A percentile compares a stretch with the other conserved stretches of the same genome.
phyloP scores from a whole-genome alignment of 768 basidiomycete species.

The Agaricus sinodeliciosus region DNA sequence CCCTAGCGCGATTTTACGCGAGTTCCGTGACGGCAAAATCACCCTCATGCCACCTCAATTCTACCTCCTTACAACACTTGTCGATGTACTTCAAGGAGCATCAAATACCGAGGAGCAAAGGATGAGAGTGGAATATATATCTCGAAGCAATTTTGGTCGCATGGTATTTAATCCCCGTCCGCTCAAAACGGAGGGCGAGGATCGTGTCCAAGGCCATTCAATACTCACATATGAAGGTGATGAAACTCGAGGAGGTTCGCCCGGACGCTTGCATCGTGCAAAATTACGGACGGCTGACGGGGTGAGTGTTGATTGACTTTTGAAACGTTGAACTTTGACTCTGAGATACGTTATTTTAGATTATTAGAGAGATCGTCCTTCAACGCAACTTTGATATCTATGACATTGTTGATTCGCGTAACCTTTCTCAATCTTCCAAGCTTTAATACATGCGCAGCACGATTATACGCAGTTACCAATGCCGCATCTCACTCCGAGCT shows the following conservation, averaged over 20 bases:
- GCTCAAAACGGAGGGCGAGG: constrained; percentile 25
- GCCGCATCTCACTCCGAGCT: too few species aligned
- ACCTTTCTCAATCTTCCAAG: constrained; percentile 21
- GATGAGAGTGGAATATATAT: constrained; percentile 37
- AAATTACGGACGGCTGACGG: constrained; percentile 41
- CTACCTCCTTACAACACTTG: constrained; percentile 60
- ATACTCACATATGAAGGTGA: constrained; percentile 66
- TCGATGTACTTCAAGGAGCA: constrained; percentile 39
- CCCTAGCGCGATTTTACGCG: constrained; percentile 44
- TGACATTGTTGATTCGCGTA: constrained; percentile 38
- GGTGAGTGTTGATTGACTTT: constrained; percentile 28
- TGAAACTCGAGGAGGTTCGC: constrained; percentile 54
- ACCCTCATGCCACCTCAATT: constrained; percentile 70
- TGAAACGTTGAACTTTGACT: background rate
- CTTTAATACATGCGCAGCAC: too few species aligned
- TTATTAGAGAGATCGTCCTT: constrained; percentile 42
- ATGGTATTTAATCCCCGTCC: constrained; percentile 50
- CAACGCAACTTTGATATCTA: constrained; percentile 65
- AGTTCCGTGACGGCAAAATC: constrained; percentile 44
- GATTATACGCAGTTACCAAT: too few species aligned
- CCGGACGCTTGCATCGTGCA: constrained; percentile 55
- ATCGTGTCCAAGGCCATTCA: constrained; percentile 33
- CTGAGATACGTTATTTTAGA: constrained; percentile 24
- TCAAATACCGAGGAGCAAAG: constrained; percentile 39
- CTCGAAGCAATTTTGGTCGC: constrained; percentile 49